Percentiles rank a stretch among this genome's conserved stretches.
Conservation (phyloP, 108 stramenopile species). For the Nannochloropsis gaditana region DNA sequence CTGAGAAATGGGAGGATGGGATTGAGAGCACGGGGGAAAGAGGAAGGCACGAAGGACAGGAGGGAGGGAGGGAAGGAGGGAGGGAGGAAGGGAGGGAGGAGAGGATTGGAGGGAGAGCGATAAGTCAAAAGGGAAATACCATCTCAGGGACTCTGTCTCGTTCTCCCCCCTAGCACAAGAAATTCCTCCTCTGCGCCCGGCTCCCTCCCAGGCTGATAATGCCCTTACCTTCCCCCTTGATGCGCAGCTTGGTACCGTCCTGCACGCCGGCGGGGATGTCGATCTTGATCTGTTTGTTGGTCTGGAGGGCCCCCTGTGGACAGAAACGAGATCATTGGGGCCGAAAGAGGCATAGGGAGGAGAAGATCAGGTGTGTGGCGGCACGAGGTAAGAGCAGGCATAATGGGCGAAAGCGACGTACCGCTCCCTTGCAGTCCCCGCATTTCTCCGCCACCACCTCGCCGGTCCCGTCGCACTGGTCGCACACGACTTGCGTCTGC, state of each 20-base stretch:
- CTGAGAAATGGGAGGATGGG: not conserved
- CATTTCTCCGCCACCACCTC: conserved; percentile 3
- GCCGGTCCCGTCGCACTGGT: conserved; percentile 83
- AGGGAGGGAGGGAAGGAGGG: not conserved
- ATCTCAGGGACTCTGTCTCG: not conserved
- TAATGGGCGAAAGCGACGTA: not conserved
- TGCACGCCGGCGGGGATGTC: conserved; percentile 35
- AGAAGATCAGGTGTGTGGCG: not conserved
- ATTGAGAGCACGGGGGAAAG: not conserved
- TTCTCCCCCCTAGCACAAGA: not conserved
- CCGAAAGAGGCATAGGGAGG: not conserved
- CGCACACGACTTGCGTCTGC: conserved; percentile 87
- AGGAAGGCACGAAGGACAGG: not conserved
- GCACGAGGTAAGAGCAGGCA: not conserved
- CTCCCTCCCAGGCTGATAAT: not conserved
- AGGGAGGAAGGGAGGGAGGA: not conserved
- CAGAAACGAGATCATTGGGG: not conserved
- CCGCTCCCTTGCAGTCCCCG: not conserved
- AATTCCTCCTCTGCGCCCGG: not conserved
- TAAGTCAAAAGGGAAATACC: not conserved
- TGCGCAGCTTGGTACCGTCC: conserved; percentile 88
- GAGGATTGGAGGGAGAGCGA: not conserved
- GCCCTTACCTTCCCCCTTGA: conserved; percentile 72
- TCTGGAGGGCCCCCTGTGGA: not conserved
- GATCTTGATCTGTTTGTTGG: not conserved